phyloP scores from a whole-genome alignment of 2,329 filamentous ascomycete species.

The Ophiostoma himal-ulmi region DNA sequence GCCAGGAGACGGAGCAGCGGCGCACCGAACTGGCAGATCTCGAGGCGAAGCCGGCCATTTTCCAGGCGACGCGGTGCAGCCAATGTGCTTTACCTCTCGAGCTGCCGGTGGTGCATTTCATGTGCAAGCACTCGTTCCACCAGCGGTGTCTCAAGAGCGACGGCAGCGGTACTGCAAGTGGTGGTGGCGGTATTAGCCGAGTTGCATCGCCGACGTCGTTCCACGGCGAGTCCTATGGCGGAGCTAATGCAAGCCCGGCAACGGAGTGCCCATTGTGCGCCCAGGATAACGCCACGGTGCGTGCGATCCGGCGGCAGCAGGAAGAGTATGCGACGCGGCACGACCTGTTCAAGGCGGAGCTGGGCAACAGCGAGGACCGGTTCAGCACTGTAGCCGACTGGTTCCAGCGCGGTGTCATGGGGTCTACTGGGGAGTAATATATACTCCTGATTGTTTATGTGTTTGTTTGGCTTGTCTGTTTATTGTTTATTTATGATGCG shows the following conservation, averaged over 20 bases:
- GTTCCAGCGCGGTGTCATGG: slow-evolving; percentile 92
- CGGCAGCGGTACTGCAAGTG: slow-evolving; percentile 26
- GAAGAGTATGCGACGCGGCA: slow-evolving; percentile 80
- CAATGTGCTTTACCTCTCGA: slow-evolving; percentile 74
- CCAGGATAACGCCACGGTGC: slow-evolving; percentile 77
- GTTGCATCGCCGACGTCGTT: neutral
- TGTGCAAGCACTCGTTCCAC: slow-evolving; percentile 97
- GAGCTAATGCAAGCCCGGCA: neutral
- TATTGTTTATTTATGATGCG: neutral
- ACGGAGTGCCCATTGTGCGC: slow-evolving; percentile 82
- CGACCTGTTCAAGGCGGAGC: slow-evolving; percentile 77
- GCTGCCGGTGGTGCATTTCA: slow-evolving; percentile 85
- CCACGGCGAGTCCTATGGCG: neutral
- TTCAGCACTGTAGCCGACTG: slow-evolving; percentile 92
- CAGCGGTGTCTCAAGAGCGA: slow-evolving; percentile 67
- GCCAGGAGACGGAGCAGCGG: slow-evolving; percentile 74
- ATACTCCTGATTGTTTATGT: neutral
- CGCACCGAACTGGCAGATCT: slow-evolving; percentile 73
- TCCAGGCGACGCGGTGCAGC: slow-evolving; percentile 83
- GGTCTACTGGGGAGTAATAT: slow-evolving; percentile 27
- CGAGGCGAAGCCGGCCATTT: slow-evolving; percentile 72
- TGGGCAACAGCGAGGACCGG: slow-evolving; percentile 70
- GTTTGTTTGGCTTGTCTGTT: neutral
- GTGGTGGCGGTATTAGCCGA: slow-evolving; percentile 40
- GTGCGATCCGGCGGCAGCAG: slow-evolving; percentile 79